Evolutionary conservation across 129 eudicot species (phyloP), one percentile per base, ranked within the genome.

Genomic region (Calendula officinalis): DNA sequence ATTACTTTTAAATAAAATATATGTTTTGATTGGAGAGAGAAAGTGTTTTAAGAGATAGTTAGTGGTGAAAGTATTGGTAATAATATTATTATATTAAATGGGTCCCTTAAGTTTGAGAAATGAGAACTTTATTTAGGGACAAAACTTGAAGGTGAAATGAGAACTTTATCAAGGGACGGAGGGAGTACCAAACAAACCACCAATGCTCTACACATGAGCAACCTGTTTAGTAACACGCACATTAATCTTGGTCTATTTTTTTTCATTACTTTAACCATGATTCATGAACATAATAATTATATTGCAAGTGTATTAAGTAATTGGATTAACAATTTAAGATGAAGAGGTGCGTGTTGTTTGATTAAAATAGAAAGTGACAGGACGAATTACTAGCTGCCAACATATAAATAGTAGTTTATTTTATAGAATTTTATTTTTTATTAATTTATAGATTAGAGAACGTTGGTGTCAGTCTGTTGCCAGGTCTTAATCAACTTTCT

Each of bases 181-280:
- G 30, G 30, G 30, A 22, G 46, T 55, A 73, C 65, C 34, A 64
- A 55, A 55, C 58, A 5, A 73, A 64, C 66, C 71, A 73, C 33
- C 77, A 64, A 73, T 64, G 77, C 77, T 43, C 50, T 73, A 58
- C 66, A 64, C 77, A 73, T 73, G 77, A 73, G 60, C 77, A 73
- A 73, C 72, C 77, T 73, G 48, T 73, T 6, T 60, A 64, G n/a
- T 56, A 63, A 55, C 71, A 64, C 38, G 46, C 71, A 44, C 65
- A 63, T 44, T 55, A 17, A 56, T 55, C 56, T 37, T 66, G 45
- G 32, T 35, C 41, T 40, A 10, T 11, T 12, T 36, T 14, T 22
- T 11, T 9, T 52, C 44, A 27, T 53, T 55, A 54, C 11, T 35
- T 55, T 36, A 63, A 72, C 11, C 35, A 53, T n/a, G n/a, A n/a